These are phyloP conservation scores for Solanum hybrid DNA, from an alignment of 305 asterid species.

Conservation along the genomic window DNA sequence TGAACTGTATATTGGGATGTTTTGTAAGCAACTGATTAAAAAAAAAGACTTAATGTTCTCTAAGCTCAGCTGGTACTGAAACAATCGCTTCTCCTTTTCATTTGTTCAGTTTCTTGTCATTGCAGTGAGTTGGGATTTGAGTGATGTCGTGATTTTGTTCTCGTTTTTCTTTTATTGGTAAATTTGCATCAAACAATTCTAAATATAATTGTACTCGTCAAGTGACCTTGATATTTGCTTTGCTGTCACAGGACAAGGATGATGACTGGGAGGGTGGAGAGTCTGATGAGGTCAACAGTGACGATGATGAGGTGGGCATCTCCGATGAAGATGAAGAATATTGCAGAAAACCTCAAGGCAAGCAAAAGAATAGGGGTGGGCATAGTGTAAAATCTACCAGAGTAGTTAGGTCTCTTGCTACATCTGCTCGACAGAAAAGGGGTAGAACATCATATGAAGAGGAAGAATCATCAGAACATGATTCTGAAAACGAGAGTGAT, in stretches of 20 bases:
- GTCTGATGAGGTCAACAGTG: slow-evolving; percentile 76
- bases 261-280: slow-evolving; percentile 91
- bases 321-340: slow-evolving; percentile 70
- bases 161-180: background rate
- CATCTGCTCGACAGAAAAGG: slow-evolving; percentile 54
- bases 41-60: background rate
- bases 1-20: background rate
- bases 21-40: background rate
- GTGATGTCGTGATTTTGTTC: background rate
- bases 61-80: background rate
- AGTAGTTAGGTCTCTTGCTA: slow-evolving; percentile 36
- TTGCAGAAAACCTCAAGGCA: slow-evolving; percentile 47
- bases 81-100: background rate
- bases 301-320: slow-evolving; percentile 60
- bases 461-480: slow-evolving; percentile 69
- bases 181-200: background rate
- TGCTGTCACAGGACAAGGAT: slow-evolving; percentile 50
- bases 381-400: slow-evolving; percentile 50
- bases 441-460: slow-evolving; percentile 53
- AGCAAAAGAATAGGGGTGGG: slow-evolving; percentile 47
- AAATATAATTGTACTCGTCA: background rate
- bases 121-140: background rate
- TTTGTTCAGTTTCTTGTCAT: background rate
- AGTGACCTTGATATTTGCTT: background rate
- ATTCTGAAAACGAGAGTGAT: slow-evolving; percentile 62